Base-by-base conservation (phyloP, 1,284 basidiomycete species). In the Cerrena zonata region DNA sequence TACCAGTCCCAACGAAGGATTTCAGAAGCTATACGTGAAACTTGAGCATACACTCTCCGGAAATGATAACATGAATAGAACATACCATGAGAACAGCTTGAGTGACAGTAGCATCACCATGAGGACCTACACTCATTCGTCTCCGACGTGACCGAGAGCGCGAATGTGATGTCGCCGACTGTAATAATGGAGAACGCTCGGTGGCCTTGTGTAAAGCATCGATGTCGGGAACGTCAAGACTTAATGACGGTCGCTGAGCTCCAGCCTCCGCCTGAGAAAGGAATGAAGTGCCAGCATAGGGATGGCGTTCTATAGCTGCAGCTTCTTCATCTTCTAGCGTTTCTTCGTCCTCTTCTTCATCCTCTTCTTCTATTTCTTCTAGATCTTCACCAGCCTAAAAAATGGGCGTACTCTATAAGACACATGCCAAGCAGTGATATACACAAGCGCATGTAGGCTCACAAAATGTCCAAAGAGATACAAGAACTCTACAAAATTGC, bases 1-100 rank as follows among this genome's bases (percentile, higher is more conserved):
- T 86, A 27, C 95, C 95, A 7, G 95, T 99, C 19, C 95, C 95
- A 47, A 99, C 86, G 63, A 99, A 99, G 0, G 91, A 88, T 69
- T 99, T 98, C 54, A 96, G 71, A 51, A 96, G 70, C 91, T 93
- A 55, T 21, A 39, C n/a, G n/a, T n/a, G 43, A 45, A 10, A 41
- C 53, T 41, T 41, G 46, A 50, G 36, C 51, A 49, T 27, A 15
- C 11, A 25, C 36, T 34, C 45, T 19, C 52, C 37, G 24, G 49
- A 37, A 45, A 54, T 44, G 15, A 50, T 13, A 47, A 41, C 23
- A 45, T 18, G 21, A 65, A 34, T 34, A 34, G 30, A 15, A 7
- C 78, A 47, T 59, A 89, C 91, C 92, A 96, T 95, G 41, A 96
- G 73, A 11, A 93, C 82, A 5, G 93, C 93, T 66, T 96, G 91